Percentiles rank a stretch among this genome's conserved stretches.
Conservation (phyloP, 192 early-diverging fungal genomes). For the Oehlia diaphana region DNA sequence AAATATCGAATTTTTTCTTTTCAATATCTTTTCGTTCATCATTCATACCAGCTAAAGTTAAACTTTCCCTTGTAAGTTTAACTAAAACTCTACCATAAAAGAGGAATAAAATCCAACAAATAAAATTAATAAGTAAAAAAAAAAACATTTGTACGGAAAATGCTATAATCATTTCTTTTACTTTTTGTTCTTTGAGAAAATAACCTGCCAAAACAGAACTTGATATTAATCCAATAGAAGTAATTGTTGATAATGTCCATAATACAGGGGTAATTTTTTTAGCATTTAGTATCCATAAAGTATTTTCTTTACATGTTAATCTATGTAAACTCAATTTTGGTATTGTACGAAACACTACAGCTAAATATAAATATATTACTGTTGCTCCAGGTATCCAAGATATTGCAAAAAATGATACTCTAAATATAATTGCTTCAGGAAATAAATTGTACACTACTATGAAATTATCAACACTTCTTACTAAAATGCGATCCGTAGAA, state of each 20-base stretch:
- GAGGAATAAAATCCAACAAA: not conserved
- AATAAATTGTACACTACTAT: not conserved
- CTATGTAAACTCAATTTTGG: not conserved
- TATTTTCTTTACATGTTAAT: not conserved
- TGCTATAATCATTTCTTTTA: not conserved
- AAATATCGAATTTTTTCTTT: not conserved
- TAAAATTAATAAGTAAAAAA: not conserved
- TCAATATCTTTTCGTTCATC: not conserved
- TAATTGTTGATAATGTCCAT: not conserved
- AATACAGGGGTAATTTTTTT: not conserved
- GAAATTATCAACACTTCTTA: not conserved
- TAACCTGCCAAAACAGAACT: not conserved
- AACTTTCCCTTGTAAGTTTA: not conserved
- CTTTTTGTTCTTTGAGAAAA: not conserved
- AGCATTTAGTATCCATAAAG: not conserved
- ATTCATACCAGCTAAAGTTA: not conserved
- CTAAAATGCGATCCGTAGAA: not conserved
- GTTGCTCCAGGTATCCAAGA: not conserved
- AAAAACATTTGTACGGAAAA: not conserved
- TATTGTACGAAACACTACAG: not conserved
- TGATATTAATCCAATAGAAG: not conserved
- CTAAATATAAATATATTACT: no score
- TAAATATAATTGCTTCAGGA: not conserved
- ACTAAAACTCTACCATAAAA: not conserved
- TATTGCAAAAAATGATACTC: not conserved